Conservation (phyloP, 2,329 filamentous ascomycete species). For the Ampelomyces quisqualis region DNA sequence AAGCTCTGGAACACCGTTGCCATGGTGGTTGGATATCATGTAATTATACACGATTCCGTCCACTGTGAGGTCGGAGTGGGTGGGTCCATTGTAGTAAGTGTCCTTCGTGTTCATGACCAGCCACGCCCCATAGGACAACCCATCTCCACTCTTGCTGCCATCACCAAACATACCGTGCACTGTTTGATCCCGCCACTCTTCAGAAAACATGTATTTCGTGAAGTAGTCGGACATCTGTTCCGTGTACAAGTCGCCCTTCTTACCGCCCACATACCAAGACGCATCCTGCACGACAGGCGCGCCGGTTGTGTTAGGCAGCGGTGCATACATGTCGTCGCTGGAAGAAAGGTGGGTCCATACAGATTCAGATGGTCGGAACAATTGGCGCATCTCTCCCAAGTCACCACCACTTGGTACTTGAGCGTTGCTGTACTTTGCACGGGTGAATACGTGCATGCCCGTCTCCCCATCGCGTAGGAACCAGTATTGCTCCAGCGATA, state of each 20-base stretch:
- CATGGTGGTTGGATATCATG: conserved; percentile 57
- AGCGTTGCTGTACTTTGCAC: conserved; percentile 61
- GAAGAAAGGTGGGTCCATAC: conserved; percentile 66
- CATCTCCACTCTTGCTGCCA: conserved; percentile 53
- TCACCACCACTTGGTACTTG: conserved; percentile 58
- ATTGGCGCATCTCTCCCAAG: conserved; percentile 61
- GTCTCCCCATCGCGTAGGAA: conserved; percentile 64
- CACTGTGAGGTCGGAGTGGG: conserved; percentile 63
- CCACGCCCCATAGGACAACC: conserved; percentile 61
- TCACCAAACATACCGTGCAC: conserved; percentile 59
- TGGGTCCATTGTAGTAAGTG: conserved; percentile 62
- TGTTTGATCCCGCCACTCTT: conserved; percentile 59
- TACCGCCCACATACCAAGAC: conserved; percentile 61
- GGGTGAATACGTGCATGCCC: conserved; percentile 61
- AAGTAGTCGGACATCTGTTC: conserved; percentile 61
- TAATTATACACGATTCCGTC: conserved; percentile 69
- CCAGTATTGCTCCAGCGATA: conserved; percentile 65
- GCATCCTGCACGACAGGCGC: conserved; percentile 61
- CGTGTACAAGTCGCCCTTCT: conserved; percentile 57
- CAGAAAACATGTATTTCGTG: conserved; percentile 65
- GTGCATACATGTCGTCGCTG: conserved; percentile 56
- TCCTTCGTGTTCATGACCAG: conserved; percentile 65
- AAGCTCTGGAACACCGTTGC: conserved; percentile 64
- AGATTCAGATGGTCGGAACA: conserved; percentile 60
- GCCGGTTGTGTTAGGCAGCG: conserved; percentile 51